Base-by-base conservation (phyloP, 306 rosid genomes). In the Aeschynomene evenia region DNA sequence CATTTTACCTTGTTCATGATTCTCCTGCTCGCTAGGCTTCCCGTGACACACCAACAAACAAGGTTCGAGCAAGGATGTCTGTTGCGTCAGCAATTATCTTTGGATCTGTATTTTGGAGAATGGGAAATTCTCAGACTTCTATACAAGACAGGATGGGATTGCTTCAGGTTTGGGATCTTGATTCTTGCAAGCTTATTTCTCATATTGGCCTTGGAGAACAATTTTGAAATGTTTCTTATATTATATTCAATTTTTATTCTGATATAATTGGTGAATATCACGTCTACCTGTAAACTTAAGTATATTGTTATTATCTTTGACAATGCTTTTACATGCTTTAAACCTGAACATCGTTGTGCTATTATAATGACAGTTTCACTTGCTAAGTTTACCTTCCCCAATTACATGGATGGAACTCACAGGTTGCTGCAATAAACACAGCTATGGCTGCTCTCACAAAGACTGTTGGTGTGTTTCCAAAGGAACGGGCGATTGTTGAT, bases 381-480 rank as follows among this genome's bases (percentile, higher is more conserved):
- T 58, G 51, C 54, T 56, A 63, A 65, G 71, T 70, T 51, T 69
- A 21, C 65, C 34, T 70, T 71, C 48, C 74, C 69, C 54, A 18
- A 56, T 62, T 46, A 34, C 71, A 24, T 74, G 78, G 63, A 57
- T 74, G 70, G 14, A 34, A 18, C 50, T 81, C 69, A 63, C 91
- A 94, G 98, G 98, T 88, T 80, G 85, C 98, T 73, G 97, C 94
- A 56, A 94, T 94, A 82, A 94, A 91, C 84, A 90, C 97, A 10
- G 98, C 98, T 59, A 88, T 90, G 97, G 95, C 97, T 62, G 98
- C 98, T 84, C 97, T 94, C 73, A 94, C 96, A 66, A 94, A 94
- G 87, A 94, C 94, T 13, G 81, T 81, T 3, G 88, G 97, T 22
- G 94, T 90, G 65, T 94, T 90, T 80, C 96, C 98, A 1, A 94